Evolutionary conservation across 306 rosid genomes (phyloP).

Genomic region (Citrullus colocynthis): DNA sequence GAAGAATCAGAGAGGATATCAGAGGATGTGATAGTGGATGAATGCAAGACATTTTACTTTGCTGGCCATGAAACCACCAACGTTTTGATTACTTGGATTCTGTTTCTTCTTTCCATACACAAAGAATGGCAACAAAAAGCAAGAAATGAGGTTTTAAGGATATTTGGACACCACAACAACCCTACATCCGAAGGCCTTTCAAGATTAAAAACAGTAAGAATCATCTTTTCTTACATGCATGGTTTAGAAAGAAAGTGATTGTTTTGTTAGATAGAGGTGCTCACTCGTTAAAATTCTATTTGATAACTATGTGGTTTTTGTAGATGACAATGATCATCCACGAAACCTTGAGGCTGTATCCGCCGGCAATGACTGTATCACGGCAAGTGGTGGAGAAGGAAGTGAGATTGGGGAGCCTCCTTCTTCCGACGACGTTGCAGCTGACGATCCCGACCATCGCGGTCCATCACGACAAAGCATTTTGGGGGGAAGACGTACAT

Average conservation of each 20-base stretch:
- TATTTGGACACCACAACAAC: conserved; percentile 5
- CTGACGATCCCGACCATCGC: neutral
- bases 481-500: conserved; percentile 28
- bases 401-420: neutral
- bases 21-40: conserved; percentile 12
- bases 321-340: conserved; percentile 14
- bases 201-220: conserved; percentile 14
- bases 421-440: conserved; percentile 7
- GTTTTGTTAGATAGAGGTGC: too few species aligned
- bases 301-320: too few species aligned
- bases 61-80: conserved; percentile 30
- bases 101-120: conserved; percentile 10
- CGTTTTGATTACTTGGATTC: conserved; percentile 19
- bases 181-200: conserved; percentile 13
- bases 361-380: neutral
- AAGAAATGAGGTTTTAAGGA: conserved; percentile 16
- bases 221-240: too few species aligned
- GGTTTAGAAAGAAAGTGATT: too few species aligned
- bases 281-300: too few species aligned
- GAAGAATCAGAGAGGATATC: neutral
- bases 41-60: conserved; percentile 25
- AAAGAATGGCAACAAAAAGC: conserved; percentile 21
- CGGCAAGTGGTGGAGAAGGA: neutral
- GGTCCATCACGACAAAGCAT: conserved; percentile 18
- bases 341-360: conserved; percentile 9